A percentile compares a stretch with the other conserved stretches of the same genome.
Conservation (phyloP, 306 rosid genomes). For the Hippophae gyantsensis region DNA sequence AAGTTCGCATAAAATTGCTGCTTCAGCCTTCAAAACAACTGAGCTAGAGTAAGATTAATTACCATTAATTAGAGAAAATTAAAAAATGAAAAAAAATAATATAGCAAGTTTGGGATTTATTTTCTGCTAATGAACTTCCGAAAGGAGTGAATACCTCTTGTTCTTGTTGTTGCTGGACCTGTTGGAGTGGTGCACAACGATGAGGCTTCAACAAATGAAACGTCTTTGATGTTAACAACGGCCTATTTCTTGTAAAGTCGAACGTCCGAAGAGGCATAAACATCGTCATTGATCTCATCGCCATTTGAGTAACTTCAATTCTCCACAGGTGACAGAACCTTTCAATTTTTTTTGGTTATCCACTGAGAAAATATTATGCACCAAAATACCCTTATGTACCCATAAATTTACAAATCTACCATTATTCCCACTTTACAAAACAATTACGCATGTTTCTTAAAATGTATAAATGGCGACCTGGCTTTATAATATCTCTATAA, state of each 20-base stretch:
- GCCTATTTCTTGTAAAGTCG: constrained; percentile 2
- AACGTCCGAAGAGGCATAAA: constrained; percentile 16
- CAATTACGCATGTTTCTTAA: not conserved
- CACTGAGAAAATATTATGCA: not conserved
- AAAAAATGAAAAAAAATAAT: not conserved
- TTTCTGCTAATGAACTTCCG: not conserved
- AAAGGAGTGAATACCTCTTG: constrained; percentile 22
- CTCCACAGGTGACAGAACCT: not conserved
- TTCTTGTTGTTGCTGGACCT: constrained; percentile 20
- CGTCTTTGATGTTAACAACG: constrained; percentile 4
- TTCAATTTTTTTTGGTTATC: constrained; percentile 10
- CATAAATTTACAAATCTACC: constrained; percentile 21
- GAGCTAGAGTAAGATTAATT: constrained; percentile 16
- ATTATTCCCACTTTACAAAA: not conserved
- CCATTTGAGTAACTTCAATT: constrained; percentile 23
- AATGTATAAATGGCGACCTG: no score
- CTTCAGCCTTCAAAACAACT: constrained; percentile 36
- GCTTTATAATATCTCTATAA: no score
- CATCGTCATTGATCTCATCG: constrained; percentile 22
- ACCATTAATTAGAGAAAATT: not conserved
- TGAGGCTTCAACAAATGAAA: constrained; percentile 27
- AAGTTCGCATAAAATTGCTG: constrained; percentile 53
- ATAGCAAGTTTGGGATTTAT: not conserved
- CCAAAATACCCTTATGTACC: constrained; percentile 2
- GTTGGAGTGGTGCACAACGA: constrained; percentile 35